Evolutionary conservation across 371 early-diverging fungal species (phyloP), one percentile per base, ranked within the genome.

Genomic region (Lichtheimia hyalospora): DNA sequence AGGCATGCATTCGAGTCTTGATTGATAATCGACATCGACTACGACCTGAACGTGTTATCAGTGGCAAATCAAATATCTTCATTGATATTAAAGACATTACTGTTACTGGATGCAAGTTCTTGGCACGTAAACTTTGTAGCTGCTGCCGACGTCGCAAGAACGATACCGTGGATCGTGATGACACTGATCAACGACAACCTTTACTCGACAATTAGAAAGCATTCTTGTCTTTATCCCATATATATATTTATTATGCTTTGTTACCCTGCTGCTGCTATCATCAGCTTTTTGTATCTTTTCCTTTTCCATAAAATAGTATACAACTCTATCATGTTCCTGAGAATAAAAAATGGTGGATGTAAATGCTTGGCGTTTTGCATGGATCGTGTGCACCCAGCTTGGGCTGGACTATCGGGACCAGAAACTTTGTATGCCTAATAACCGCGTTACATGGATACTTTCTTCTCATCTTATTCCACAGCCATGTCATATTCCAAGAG

Each of bases 11-110:
- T 5, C 73, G 72, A 3, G 78, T 82, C 23, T 62, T 89, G 27
- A 81, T 89, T 27, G 89, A 90, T 58, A 61, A 61, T 18, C 63
- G 68, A 2, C 87, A 86, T 48, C 62, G 82, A 52, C 66, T 90
- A 27, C 71, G 89, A 20, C 83, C 86, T 6, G 90, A 90, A 53
- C 76, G 85, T 24, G 76, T 89, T 21, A 46, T 66, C 13, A 57
- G 55, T 52, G 64, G 60, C 10, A 55, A 53, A 53, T 54, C 73
- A 4, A 73, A 64, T 54, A 5, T 76, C 1, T 68, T 70, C 41
- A 53, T 51, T 27, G 73, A 75, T 40, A 61, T 72, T 27, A 64
- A 63, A 49, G 23, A 60, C 10, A 21, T 58, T 0, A n/a, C 58
- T 4, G 54, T 54, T 20, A 5, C 48, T 15, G 5, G 46, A 0